These are phyloP conservation scores for Albifimbria verrucaria DNA, from an alignment of 2,329 filamentous ascomycete genomes.

Conservation along the genomic window DNA sequence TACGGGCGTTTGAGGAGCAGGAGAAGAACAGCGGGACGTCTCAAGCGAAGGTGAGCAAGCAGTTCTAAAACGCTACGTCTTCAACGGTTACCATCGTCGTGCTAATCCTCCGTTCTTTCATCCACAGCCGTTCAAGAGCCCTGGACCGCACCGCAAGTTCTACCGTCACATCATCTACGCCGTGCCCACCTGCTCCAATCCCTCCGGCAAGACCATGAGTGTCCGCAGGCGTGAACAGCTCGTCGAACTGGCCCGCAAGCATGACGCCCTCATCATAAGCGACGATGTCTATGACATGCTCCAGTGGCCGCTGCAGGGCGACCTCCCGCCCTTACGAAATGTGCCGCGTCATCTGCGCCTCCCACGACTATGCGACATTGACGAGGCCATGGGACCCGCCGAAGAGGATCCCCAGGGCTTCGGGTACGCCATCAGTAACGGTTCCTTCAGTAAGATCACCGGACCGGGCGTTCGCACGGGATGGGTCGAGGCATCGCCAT, in stretches of 20 bases:
- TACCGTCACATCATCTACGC: constrained; percentile 88
- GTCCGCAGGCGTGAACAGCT: constrained; percentile 63
- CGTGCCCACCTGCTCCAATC: constrained; percentile 87
- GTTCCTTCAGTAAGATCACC: constrained; percentile 84
- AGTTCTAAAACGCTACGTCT: neutral
- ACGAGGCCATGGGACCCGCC: constrained; percentile 59
- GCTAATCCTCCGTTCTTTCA: too few species aligned
- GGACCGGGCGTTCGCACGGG: constrained; percentile 80
- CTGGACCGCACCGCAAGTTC: constrained; percentile 64
- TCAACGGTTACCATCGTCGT: too few species aligned
- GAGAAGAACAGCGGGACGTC: constrained; percentile 9
- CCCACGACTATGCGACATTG: constrained; percentile 76
- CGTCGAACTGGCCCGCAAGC: constrained; percentile 71
- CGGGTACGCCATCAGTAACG: constrained; percentile 81
- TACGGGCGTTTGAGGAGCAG: constrained; percentile 25
- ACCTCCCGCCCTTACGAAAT: constrained; percentile 22
- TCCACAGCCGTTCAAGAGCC: constrained; percentile 47
- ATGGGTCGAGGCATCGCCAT: constrained; percentile 74
- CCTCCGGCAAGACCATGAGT: constrained; percentile 79
- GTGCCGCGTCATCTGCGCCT: constrained; percentile 46
- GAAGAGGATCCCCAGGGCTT: constrained; percentile 50
- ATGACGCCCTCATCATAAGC: constrained; percentile 77
- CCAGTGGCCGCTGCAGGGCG: constrained; percentile 61
- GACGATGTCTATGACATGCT: constrained; percentile 96
- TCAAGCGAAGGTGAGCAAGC: constrained; percentile 6